phyloP scores from a whole-genome alignment of 2,329 filamentous ascomycete species.

The Diaporthe sp. region DNA sequence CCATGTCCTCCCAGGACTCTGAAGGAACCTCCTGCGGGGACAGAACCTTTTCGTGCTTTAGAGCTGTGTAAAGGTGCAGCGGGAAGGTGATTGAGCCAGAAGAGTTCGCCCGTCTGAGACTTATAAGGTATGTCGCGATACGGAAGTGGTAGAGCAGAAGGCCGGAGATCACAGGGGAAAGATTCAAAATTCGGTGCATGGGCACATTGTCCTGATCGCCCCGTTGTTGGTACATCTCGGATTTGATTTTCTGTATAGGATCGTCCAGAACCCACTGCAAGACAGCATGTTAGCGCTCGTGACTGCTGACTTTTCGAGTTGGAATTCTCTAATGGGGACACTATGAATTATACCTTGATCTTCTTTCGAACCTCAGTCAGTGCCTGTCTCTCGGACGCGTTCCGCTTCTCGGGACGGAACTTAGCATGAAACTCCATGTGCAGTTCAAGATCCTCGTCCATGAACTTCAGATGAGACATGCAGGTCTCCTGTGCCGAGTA shows the following conservation, averaged over 20 bases:
- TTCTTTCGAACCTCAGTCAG: neutral
- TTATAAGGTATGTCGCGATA: constrained; percentile 46
- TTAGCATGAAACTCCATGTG: neutral
- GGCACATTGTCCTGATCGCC: too few species aligned
- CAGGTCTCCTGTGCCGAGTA: neutral
- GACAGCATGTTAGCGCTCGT: neutral
- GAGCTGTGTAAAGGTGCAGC: constrained; percentile 58
- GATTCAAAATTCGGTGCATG: constrained; percentile 48
- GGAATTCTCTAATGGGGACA: too few species aligned
- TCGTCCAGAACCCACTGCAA: neutral
- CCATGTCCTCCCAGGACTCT: constrained; percentile 56
- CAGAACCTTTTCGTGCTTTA: constrained; percentile 47
- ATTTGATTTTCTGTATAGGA: constrained; percentile 25
- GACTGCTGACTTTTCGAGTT: accelerated
- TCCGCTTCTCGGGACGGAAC: neutral
- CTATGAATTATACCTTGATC: constrained; percentile 1
- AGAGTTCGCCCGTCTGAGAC: constrained; percentile 50
- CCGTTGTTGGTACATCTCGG: neutral
- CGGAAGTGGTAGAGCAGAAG: constrained; percentile 52
- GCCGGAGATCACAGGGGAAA: constrained; percentile 54
- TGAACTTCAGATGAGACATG: neutral
- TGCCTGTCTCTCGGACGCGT: too few species aligned
- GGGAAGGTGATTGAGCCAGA: constrained; percentile 55
- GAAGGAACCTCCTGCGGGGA: neutral
- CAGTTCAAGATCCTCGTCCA: neutral